These are phyloP conservation scores for Podila epicladia DNA, from an alignment of 192 early-diverging fungal genomes.

Conservation along the genomic window DNA sequence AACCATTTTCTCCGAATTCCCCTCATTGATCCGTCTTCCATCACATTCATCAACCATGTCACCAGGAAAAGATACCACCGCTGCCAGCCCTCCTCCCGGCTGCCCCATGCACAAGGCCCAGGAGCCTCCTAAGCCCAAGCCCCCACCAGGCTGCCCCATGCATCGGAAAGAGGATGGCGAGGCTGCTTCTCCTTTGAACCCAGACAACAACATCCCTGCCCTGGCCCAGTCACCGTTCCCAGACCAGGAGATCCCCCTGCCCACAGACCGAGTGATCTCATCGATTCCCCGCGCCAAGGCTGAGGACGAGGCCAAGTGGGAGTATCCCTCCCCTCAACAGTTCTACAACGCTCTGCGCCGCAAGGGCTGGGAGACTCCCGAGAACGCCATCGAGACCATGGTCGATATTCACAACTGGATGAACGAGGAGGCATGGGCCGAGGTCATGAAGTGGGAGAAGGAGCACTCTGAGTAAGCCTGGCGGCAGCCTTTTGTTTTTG, in stretches of 20 bases:
- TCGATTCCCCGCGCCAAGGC: slow-evolving; percentile 78
- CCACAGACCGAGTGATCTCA: slow-evolving; percentile 83
- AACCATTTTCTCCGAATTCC: too few species aligned
- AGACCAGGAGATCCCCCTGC: slow-evolving; percentile 75
- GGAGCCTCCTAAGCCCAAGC: slow-evolving; percentile 38
- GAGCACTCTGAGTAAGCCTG: slow-evolving; percentile 64
- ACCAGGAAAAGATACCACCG: slow-evolving; percentile 45
- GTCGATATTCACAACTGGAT: slow-evolving; percentile 98
- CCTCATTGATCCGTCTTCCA: neutral
- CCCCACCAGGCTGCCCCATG: slow-evolving; percentile 61
- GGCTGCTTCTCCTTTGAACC: slow-evolving; percentile 65
- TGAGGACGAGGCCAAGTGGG: slow-evolving; percentile 68
- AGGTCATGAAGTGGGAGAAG: slow-evolving; percentile 94
- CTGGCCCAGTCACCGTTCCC: slow-evolving; percentile 72
- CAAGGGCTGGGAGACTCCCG: slow-evolving; percentile 89
- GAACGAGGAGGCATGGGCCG: slow-evolving; percentile 95
- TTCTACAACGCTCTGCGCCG: slow-evolving; percentile 88
- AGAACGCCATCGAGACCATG: slow-evolving; percentile 86
- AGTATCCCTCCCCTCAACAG: slow-evolving; percentile 92
- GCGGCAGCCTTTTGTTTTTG: neutral
- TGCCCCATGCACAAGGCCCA: slow-evolving; percentile 58
- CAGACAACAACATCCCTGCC: slow-evolving; percentile 93
- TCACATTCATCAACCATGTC: slow-evolving; percentile 25
- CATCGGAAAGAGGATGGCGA: slow-evolving; percentile 49
- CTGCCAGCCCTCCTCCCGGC: slow-evolving; percentile 55